Percentiles rank a stretch among this genome's conserved stretches.
These are phyloP conservation scores for Talaromyces sp. DNA, from an alignment of 2,329 filamentous ascomycete genomes.

Conservation along the genomic window DNA sequence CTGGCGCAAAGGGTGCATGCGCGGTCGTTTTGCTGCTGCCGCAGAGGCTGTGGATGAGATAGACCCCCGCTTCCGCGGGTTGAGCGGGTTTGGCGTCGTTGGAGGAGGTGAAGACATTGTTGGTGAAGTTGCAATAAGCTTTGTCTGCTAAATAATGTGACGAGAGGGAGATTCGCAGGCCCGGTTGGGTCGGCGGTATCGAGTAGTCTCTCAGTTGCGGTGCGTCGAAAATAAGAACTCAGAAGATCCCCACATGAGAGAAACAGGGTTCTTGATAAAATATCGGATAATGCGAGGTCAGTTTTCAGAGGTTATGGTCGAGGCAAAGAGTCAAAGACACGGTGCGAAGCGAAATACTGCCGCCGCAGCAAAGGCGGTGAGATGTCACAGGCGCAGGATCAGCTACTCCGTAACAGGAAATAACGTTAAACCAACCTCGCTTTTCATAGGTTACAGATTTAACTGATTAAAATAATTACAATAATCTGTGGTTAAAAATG, in stretches of 20 bases:
- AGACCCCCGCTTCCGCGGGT: constrained; percentile 38
- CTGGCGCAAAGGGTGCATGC: constrained; percentile 44
- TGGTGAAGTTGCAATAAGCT: background rate
- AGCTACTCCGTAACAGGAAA: background rate
- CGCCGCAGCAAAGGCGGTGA: background rate
- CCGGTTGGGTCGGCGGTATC: background rate
- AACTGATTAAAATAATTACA: background rate
- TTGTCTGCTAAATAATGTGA: background rate
- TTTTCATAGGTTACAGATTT: background rate
- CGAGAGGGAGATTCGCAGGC: background rate
- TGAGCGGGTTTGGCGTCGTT: constrained; percentile 21
- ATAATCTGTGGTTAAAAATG: no score
- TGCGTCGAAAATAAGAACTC: background rate
- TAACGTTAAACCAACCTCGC: background rate
- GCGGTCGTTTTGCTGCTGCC: constrained; percentile 26
- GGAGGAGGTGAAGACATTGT: constrained; percentile 36
- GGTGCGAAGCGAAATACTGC: background rate
- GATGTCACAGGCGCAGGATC: background rate
- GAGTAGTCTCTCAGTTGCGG: background rate
- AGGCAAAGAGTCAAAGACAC: background rate
- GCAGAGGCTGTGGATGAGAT: constrained; percentile 33
- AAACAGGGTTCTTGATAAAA: background rate
- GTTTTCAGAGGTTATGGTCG: background rate
- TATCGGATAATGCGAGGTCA: background rate
- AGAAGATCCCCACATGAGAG: background rate